Percentiles rank a stretch among this genome's conserved stretches.
Conservation (phyloP, 225 moss, liverwort and hornwort genomes). For the Takakia lepidozioides region DNA sequence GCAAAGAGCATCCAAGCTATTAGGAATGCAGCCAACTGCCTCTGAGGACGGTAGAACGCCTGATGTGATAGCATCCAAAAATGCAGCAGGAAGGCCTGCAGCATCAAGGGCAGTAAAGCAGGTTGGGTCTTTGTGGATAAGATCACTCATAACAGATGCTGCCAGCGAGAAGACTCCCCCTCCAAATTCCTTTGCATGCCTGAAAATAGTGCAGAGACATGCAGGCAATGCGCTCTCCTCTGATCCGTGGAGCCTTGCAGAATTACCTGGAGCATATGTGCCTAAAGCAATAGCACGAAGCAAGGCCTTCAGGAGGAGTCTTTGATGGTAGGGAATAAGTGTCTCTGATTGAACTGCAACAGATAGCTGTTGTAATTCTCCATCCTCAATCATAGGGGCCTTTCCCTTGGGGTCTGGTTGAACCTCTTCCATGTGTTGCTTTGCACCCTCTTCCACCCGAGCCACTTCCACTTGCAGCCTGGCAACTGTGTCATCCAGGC, state of each 20-base stretch:
- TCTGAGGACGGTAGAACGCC: constrained; percentile 90
- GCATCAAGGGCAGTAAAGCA: constrained; percentile 86
- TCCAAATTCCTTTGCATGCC: constrained; percentile 92
- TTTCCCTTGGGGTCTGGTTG: constrained; percentile 61
- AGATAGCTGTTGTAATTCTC: constrained; percentile 39
- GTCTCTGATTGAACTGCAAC: constrained; percentile 49
- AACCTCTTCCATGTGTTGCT: constrained; percentile 41
- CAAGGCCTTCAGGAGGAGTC: constrained; percentile 82
- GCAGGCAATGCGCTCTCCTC: constrained; percentile 81
- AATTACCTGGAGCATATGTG: constrained; percentile 82
- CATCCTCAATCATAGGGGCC: constrained; percentile 65
- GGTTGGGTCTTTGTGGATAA: constrained; percentile 97
- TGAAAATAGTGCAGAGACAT: constrained; percentile 80
- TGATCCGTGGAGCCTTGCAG: constrained; percentile 64
- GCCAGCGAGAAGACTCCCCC: constrained; percentile 95
- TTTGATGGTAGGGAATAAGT: constrained; percentile 82
- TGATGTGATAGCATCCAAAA: constrained; percentile 73
- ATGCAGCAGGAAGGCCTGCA: constrained; percentile 79
- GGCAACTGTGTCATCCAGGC: constrained; percentile 84
- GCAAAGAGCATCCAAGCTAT: constrained; percentile 94
- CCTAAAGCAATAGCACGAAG: constrained; percentile 89
- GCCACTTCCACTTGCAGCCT: constrained; percentile 78
- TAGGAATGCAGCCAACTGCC: constrained; percentile 96
- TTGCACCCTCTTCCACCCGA: constrained; percentile 60
- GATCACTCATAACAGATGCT: constrained; percentile 98